Evolutionary conservation across 2,329 filamentous ascomycete genomes (phyloP).

Genomic region (Aspergillus sp.): DNA sequence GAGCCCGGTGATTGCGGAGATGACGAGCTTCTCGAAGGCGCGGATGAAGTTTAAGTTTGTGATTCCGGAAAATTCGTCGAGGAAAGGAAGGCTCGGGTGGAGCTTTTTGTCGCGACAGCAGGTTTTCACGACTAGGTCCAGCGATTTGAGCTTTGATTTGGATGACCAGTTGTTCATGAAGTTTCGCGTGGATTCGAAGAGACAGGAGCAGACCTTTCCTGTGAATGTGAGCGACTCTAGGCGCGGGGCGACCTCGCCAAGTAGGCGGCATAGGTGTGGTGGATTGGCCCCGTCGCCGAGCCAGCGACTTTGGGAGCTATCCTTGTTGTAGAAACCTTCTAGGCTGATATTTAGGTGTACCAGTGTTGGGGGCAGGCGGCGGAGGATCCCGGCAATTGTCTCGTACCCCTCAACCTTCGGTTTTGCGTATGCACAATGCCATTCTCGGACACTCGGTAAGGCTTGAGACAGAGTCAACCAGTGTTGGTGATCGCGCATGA

Average conservation of each 20-base stretch:
- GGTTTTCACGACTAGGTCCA: slow-evolving; percentile 73
- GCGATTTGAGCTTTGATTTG: slow-evolving; percentile 55
- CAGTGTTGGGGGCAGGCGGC: slow-evolving; percentile 57
- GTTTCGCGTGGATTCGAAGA: slow-evolving; percentile 62
- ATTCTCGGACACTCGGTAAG: slow-evolving; percentile 63
- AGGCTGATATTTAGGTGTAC: slow-evolving; percentile 67
- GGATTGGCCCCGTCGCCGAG: slow-evolving; percentile 46
- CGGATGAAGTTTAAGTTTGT: slow-evolving; percentile 71
- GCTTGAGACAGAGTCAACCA: slow-evolving; percentile 63
- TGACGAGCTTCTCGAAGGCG: slow-evolving; percentile 67
- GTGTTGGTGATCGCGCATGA: slow-evolving; percentile 64
- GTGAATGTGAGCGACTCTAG: slow-evolving; percentile 71
- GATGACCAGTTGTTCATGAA: slow-evolving; percentile 48
- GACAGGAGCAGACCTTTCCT: slow-evolving; percentile 67
- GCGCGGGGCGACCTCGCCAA: slow-evolving; percentile 61
- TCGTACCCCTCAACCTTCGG: slow-evolving; percentile 73
- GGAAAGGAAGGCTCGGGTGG: slow-evolving; percentile 40
- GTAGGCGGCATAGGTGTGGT: slow-evolving; percentile 64
- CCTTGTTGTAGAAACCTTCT: slow-evolving; percentile 70
- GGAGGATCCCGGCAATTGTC: slow-evolving; percentile 65
- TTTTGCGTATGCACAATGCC: slow-evolving; percentile 61
- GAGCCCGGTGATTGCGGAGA: slow-evolving; percentile 63
- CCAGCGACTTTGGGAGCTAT: slow-evolving; percentile 58
- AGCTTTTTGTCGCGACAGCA: slow-evolving; percentile 57
- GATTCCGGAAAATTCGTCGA: slow-evolving; percentile 69